A percentile compares a stretch with the other conserved stretches of the same genome.
Evolutionary conservation across 176 grass and related monocot species (phyloP).

Genomic region (Puya raimondii): DNA sequence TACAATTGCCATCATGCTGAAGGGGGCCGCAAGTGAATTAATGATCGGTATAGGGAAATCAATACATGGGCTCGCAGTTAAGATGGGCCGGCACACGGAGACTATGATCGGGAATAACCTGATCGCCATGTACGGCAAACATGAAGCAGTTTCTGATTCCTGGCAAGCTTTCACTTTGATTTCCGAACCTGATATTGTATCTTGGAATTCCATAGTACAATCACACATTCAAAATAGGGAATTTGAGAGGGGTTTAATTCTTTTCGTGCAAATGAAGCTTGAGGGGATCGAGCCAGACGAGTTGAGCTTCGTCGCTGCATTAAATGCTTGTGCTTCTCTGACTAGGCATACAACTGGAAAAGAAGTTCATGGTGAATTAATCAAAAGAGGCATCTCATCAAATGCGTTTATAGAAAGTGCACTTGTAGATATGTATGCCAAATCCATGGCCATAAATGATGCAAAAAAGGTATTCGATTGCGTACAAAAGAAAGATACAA

Average conservation of each 20-base stretch:
- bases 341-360: conserved; percentile 11
- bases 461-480: conserved; percentile 14
- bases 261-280: conserved; percentile 16
- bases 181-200: conserved; percentile 18
- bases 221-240: conserved; percentile 17
- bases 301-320: conserved; percentile 15
- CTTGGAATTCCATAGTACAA: conserved; percentile 32
- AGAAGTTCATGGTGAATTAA: conserved; percentile 20
- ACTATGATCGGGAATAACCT: conserved; percentile 18
- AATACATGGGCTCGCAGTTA: conserved; percentile 23
- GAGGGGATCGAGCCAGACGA: conserved; percentile 14
- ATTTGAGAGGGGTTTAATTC: conserved; percentile 8
- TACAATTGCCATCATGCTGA: conserved; percentile 27
- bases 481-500: conserved; percentile 14
- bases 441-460: conserved; percentile 12
- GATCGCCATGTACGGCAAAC: conserved; percentile 19
- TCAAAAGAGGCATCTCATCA: conserved; percentile 16
- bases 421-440: conserved; percentile 30
- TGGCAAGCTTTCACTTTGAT: conserved; percentile 9
- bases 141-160: conserved; percentile 12
- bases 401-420: conserved; percentile 12
- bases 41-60: conserved; percentile 5
- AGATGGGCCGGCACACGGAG: conserved; percentile 10
- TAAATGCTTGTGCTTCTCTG: conserved; percentile 26
- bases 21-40: conserved; percentile 5